Evolutionary conservation across 2,329 filamentous ascomycete genomes (phyloP).

Genomic region (Diaporthe sp.): DNA sequence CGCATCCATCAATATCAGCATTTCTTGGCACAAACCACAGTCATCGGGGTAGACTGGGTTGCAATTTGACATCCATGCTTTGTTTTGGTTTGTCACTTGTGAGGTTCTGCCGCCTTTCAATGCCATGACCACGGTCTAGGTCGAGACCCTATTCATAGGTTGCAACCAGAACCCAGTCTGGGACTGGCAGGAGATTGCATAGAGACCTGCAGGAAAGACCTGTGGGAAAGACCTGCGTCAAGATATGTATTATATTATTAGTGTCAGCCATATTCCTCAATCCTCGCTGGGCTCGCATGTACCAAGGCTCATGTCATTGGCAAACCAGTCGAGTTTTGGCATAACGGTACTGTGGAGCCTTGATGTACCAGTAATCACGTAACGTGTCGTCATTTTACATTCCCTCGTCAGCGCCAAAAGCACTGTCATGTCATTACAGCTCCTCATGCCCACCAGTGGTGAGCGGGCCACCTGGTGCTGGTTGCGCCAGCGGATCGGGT

Average conservation of each 20-base stretch:
- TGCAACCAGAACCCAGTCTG: background rate
- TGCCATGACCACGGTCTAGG: background rate
- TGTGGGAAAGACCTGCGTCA: constrained; percentile 2
- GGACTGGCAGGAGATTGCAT: background rate
- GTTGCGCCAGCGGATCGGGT: constrained; percentile 41
- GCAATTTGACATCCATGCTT: constrained; percentile 99
- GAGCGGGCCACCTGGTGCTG: constrained; percentile 40
- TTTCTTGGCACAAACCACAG: constrained; percentile 98
- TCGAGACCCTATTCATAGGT: no score
- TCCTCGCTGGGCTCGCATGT: constrained; percentile 29
- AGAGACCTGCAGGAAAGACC: no score
- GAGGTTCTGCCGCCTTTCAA: background rate
- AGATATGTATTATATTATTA: constrained; percentile 39
- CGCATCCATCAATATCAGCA: constrained; percentile 79
- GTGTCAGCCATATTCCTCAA: constrained; percentile 33
- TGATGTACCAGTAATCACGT: constrained; percentile 26
- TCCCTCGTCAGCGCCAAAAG: constrained; percentile 29
- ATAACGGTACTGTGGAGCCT: background rate
- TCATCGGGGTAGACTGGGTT: constrained; percentile 83
- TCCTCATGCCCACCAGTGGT: constrained; percentile 43
- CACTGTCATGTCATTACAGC: constrained; percentile 44
- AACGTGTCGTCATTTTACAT: constrained; percentile 38
- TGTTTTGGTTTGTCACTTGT: background rate
- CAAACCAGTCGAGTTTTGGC: constrained; percentile 20
- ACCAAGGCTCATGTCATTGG: constrained; percentile 5